phyloP scores from a whole-genome alignment of 352 stramenopile species.

The Pythium insidiosum region DNA sequence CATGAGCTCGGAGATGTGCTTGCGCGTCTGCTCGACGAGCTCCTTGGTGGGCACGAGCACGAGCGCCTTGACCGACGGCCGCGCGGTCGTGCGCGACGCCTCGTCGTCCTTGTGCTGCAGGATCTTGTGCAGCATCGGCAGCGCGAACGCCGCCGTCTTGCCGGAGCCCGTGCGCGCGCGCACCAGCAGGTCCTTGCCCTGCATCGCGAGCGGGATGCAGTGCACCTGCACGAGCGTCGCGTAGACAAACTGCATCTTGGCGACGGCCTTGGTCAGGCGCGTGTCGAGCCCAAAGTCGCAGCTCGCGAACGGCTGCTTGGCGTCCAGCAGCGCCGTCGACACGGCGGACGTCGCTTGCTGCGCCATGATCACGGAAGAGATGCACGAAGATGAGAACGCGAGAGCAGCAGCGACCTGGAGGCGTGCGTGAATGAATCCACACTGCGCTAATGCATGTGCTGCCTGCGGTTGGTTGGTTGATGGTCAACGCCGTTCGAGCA shows the following conservation, averaged over 20 bases:
- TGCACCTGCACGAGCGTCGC: conserved; percentile 94
- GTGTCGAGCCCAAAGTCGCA: conserved; percentile 89
- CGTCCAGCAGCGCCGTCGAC: conserved; percentile 47
- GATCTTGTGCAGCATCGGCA: conserved; percentile 91
- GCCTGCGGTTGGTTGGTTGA: conserved; percentile 25
- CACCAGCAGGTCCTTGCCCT: conserved; percentile 92
- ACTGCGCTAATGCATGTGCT: too few species aligned
- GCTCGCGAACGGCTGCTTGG: conserved; percentile 65
- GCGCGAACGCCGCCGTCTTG: conserved; percentile 92
- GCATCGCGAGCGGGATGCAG: conserved; percentile 89
- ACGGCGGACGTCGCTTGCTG: too few species aligned
- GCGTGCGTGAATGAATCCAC: too few species aligned
- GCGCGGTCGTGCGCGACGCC: conserved; percentile 17
- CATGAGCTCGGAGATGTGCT: conserved; percentile 89
- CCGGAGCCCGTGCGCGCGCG: conserved; percentile 89
- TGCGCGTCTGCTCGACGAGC: conserved; percentile 93
- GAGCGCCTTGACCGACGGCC: conserved; percentile 70
- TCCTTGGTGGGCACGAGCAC: conserved; percentile 97
- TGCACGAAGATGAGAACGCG: conserved; percentile 1
- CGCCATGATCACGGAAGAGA: too few species aligned
- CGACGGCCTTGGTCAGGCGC: conserved; percentile 87
- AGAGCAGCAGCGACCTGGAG: too few species aligned
- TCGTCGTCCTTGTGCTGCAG: conserved; percentile 72
- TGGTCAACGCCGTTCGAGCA: conserved; percentile 7
- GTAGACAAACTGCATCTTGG: conserved; percentile 90